These are phyloP conservation scores for Trichoderma semiorbis DNA, from an alignment of 2,329 filamentous ascomycete genomes.

Conservation along the genomic window DNA sequence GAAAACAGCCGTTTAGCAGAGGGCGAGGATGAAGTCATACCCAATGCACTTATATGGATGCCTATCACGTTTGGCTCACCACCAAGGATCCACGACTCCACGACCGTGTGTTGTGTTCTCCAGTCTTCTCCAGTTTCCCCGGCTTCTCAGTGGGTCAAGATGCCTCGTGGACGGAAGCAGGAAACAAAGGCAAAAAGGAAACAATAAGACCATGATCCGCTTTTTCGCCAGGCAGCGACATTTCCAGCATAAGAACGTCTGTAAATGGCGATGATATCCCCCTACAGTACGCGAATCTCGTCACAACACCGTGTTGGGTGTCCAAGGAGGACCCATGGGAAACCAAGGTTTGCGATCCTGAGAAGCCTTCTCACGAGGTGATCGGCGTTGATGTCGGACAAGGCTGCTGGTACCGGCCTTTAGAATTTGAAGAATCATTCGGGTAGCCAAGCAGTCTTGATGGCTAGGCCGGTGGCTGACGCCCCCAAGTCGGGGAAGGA, in stretches of 20 bases:
- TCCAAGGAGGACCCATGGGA: background rate
- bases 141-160: background rate
- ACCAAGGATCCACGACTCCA: background rate
- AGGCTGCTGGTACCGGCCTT: conserved; percentile 2
- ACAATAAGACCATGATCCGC: background rate
- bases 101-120: background rate
- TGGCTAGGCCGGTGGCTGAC: background rate
- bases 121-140: conserved; percentile 1
- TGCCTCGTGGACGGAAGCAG: conserved; percentile 8
- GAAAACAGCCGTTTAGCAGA: conserved; percentile 3
- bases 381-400: conserved; percentile 11
- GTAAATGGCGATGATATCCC: background rate
- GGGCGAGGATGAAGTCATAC: background rate
- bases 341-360: background rate
- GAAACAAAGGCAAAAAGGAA: background rate
- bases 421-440: background rate
- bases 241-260: background rate
- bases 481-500: background rate
- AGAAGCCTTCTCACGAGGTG: background rate
- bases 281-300: conserved; percentile 6
- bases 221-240: conserved; percentile 14
- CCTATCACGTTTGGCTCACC: background rate
- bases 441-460: background rate
- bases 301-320: background rate
- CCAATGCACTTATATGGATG: background rate